These are phyloP conservation scores for Elsinoe necatrix DNA, from an alignment of 2,329 filamentous ascomycete genomes.

Conservation along the genomic window DNA sequence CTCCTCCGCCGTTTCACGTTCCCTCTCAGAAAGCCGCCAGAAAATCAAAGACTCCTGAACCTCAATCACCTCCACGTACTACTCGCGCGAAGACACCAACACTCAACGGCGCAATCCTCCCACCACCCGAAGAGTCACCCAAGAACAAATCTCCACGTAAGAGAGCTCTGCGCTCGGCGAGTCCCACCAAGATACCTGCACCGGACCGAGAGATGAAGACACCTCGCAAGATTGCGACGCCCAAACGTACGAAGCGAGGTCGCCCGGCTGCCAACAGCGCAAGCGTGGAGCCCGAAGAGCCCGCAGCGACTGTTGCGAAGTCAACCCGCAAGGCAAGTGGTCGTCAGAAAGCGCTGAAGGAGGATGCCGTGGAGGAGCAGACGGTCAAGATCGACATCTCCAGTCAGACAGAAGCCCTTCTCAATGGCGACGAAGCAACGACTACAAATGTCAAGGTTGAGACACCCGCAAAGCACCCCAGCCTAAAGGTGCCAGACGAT, in stretches of 20 bases:
- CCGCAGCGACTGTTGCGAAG: conserved; percentile 15
- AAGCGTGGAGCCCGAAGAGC: conserved; percentile 22
- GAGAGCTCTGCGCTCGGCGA: conserved; percentile 52
- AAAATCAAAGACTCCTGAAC: conserved; percentile 23
- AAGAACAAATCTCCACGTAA: conserved; percentile 36
- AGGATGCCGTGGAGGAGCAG: conserved; percentile 21
- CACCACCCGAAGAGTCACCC: conserved; percentile 20
- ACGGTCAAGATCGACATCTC: conserved; percentile 63
- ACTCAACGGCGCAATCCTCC: conserved; percentile 6
- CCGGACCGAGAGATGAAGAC: conserved; percentile 25
- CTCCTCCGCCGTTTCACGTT: conserved; percentile 67
- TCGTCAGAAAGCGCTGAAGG: conserved; percentile 39
- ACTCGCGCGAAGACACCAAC: conserved; percentile 11
- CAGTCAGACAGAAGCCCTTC: conserved; percentile 47
- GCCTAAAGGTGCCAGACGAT: conserved; percentile 67
- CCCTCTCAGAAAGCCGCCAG: neutral
- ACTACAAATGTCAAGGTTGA: conserved; percentile 69
- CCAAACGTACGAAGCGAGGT: conserved; percentile 43
- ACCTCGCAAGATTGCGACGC: conserved; percentile 42
- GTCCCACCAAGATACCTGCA: conserved; percentile 43
- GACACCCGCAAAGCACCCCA: conserved; percentile 57
- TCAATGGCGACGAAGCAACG: conserved; percentile 52
- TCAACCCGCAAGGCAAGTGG: conserved; percentile 14
- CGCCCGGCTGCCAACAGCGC: conserved; percentile 25
- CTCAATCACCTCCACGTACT: conserved; percentile 20